Conservation (phyloP, 140 eudicot genomes). For the Senecio squalidus region DNA sequence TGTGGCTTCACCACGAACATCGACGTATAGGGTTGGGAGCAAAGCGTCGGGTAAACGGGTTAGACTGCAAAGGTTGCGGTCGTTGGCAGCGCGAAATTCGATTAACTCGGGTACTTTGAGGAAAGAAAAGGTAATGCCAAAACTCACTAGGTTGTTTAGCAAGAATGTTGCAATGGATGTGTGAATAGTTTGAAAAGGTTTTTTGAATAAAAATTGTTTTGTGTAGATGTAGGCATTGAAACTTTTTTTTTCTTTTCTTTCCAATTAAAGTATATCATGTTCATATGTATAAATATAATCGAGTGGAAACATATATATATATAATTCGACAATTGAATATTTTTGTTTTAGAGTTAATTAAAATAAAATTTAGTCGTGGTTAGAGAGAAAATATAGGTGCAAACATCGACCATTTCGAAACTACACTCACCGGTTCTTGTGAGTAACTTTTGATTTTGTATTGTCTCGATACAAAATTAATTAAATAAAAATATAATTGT, state of each 20-base stretch:
- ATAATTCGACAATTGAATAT: not conserved
- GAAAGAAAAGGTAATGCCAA: conserved; percentile 48
- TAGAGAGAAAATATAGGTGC: no score
- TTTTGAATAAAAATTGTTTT: conserved; percentile 24
- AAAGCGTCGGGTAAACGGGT: conserved; percentile 33
- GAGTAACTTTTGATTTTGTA: no score
- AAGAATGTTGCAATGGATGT: conserved; percentile 26
- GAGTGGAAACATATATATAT: not conserved
- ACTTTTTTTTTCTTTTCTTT: not conserved
- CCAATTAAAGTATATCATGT: not conserved
- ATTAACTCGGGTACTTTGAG: conserved; percentile 38
- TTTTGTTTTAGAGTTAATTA: no score
- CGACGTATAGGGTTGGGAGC: conserved; percentile 24
- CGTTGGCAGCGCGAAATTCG: conserved; percentile 35
- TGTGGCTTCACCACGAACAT: conserved; percentile 28
- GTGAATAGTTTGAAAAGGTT: conserved; percentile 15
- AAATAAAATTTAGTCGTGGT: no score
- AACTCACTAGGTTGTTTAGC: conserved; percentile 44
- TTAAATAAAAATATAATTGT: no score
- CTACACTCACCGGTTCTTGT: no score
- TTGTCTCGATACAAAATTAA: no score
- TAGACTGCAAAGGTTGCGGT: conserved; percentile 33
- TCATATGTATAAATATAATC: not conserved
- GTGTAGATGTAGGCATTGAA: conserved; percentile 18
- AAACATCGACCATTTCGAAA: no score